Evolutionary conservation across 176 grass and related monocot species (phyloP), one percentile per base, ranked within the genome.

Genomic region (Chrysopogon serrulatus): DNA sequence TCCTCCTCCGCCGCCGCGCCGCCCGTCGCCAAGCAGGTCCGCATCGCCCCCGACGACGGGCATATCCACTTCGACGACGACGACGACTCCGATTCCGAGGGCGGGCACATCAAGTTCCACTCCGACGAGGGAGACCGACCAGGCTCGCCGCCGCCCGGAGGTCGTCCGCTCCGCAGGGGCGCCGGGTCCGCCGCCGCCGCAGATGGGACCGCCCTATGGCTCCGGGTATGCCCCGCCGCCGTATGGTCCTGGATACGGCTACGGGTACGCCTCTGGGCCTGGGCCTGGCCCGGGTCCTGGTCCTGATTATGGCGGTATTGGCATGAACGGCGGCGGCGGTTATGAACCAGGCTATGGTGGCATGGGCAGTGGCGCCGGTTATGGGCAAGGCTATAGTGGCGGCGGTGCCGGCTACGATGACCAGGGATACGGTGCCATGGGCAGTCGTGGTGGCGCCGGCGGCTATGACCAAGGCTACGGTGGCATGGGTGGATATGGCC

Each of bases 51-150:
- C 31, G 82, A 84, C 23, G 90, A 87, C 39, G 85, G 73, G 0
- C 94, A 96, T 28, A 96, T 96, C 86, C 91, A 83, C 3, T 93
- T 96, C 94, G 68, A 79, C 13, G 89, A 88, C 51, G 93, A 87
- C 59, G 94, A 79, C 8, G 91, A 93, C 49, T 87, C 79, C 53
- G 91, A 86, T 45, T 88, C 73, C 1, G 94, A 93, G 1, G 71
- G 31, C 28, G 94, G 77, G 0, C 94, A 96, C 70, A 86, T 96
- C 71, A 90, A 93, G 61, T 90, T 96, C 86, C 88, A 89, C 80
- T 85, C 86, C 19, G 88, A 96, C 4, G 94, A 89, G 8, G 8
- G 94, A 93, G 34, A 24, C 23, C 4, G 81, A 82, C 5, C 78
- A 17, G n/a, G 23, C 41, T 16, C 81, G 68, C 59, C 83, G 45